phyloP scores from a whole-genome alignment of 176 grass and related monocot genomes.

The Puccinellia tenuiflora region DNA sequence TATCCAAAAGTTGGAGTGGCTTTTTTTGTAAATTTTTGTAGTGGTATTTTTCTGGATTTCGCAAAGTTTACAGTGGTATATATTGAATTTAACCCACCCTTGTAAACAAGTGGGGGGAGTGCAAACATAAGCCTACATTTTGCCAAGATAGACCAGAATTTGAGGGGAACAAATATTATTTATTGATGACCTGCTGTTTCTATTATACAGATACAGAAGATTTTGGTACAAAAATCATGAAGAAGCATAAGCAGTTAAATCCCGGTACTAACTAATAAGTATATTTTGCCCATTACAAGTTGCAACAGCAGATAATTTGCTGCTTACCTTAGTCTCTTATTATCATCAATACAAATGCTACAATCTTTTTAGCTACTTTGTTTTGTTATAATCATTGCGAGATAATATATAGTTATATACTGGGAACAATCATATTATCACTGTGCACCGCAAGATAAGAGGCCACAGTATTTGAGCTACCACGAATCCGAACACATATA shows the following conservation, averaged over 20 bases:
- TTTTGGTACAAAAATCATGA: background rate
- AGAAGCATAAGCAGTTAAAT: constrained; percentile 7
- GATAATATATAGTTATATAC: background rate
- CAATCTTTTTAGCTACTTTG: constrained; percentile 2
- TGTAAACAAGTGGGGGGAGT: background rate
- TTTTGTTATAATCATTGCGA: background rate
- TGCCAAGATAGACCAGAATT: background rate
- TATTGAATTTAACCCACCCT: background rate
- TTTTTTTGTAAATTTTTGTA: background rate
- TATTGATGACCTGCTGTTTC: background rate
- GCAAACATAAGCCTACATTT: background rate
- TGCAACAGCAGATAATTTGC: background rate
- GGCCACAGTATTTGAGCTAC: constrained; percentile 11
- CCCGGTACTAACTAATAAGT: background rate
- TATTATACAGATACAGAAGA: background rate
- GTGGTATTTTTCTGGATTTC: background rate
- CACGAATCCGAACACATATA: background rate
- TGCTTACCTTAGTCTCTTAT: background rate
- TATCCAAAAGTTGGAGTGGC: background rate
- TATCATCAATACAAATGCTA: background rate
- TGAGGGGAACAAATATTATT: background rate
- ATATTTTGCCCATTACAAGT: background rate
- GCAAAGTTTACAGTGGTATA: background rate
- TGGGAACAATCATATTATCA: background rate
- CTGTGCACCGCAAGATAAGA: background rate